These are phyloP conservation scores for Westerdykella aurantiaca DNA, from an alignment of 2,329 filamentous ascomycete species.

Conservation along the genomic window DNA sequence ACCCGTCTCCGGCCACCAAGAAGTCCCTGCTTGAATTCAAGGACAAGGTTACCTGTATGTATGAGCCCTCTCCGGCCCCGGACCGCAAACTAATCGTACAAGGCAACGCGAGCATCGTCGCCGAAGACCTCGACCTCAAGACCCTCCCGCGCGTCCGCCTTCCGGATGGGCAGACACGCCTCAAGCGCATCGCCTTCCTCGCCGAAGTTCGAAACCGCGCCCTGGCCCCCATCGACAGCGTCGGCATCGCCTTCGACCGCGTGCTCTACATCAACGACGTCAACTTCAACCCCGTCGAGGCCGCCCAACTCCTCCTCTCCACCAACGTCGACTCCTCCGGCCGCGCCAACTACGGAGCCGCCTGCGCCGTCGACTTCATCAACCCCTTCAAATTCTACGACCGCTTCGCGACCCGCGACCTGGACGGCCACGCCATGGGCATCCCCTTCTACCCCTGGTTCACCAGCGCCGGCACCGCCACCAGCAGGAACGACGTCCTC, in stretches of 20 bases:
- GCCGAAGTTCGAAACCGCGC: slow-evolving; percentile 68
- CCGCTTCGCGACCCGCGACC: slow-evolving; percentile 65
- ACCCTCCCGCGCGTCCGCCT: slow-evolving; percentile 55
- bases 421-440: slow-evolving; percentile 57
- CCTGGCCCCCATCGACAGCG: slow-evolving; percentile 55
- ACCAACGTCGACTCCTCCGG: slow-evolving; percentile 53
- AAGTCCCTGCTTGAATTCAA: slow-evolving; percentile 52
- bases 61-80: background rate
- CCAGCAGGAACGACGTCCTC: slow-evolving; percentile 57
- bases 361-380: slow-evolving; percentile 66
- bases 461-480: slow-evolving; percentile 46
- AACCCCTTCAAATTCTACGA: slow-evolving; percentile 66
- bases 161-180: slow-evolving; percentile 56
- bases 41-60: slow-evolving; percentile 43
- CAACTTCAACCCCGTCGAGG: slow-evolving; percentile 54
- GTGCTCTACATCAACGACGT: slow-evolving; percentile 64
- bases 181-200: slow-evolving; percentile 68
- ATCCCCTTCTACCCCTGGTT: slow-evolving; percentile 66
- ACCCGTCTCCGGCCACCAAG: slow-evolving; percentile 54
- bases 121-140: slow-evolving; percentile 54
- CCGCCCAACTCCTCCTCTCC: slow-evolving; percentile 58
- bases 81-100: slow-evolving; percentile 8
- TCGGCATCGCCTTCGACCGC: slow-evolving; percentile 53
- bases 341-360: slow-evolving; percentile 54
- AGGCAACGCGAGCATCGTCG: slow-evolving; percentile 50